Conservation (phyloP, 352 stramenopile species). For the Phytophthora ramorum region DNA sequence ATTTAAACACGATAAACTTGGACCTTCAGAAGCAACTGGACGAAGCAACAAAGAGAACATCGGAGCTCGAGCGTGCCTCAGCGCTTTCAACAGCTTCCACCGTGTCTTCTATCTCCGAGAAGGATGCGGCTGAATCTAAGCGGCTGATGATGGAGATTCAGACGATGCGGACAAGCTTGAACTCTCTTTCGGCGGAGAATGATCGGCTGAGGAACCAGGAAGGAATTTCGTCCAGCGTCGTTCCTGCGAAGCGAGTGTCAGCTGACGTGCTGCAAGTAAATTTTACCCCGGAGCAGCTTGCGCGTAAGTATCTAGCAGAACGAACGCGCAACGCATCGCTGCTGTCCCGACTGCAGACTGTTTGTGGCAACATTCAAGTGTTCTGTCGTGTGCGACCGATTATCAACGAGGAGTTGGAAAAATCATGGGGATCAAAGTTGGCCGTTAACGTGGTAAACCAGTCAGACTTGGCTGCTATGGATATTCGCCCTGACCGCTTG, state of each 20-base stretch:
- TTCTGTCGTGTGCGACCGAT: conserved; percentile 93
- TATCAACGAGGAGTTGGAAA: conserved; percentile 75
- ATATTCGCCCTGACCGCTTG: conserved; percentile 72
- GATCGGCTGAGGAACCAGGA: conserved; percentile 58
- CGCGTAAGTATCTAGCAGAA: conserved; percentile 90
- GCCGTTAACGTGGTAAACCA: conserved; percentile 88
- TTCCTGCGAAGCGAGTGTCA: conserved; percentile 64
- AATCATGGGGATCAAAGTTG: conserved; percentile 56
- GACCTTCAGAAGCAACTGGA: conserved; percentile 63
- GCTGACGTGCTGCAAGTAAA: conserved; percentile 72
- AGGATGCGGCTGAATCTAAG: conserved; percentile 37
- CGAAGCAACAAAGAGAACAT: conserved; percentile 50
- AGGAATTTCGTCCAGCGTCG: conserved; percentile 38
- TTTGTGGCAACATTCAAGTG: conserved; percentile 95
- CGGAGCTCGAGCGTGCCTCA: conserved; percentile 51
- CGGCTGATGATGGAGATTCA: conserved; percentile 63
- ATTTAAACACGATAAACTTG: conserved; percentile 55
- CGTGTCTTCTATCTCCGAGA: conserved; percentile 34
- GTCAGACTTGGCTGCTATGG: conserved; percentile 81
- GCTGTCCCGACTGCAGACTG: conserved; percentile 80
- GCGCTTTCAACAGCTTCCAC: conserved; percentile 43
- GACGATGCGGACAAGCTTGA: conserved; percentile 55
- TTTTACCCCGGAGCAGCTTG: conserved; percentile 71
- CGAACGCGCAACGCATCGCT: conserved; percentile 80
- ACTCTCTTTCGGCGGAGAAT: conserved; percentile 68